Evolutionary conservation across 441 rosid genomes (phyloP).

Genomic region (Macaranga tanarius): DNA sequence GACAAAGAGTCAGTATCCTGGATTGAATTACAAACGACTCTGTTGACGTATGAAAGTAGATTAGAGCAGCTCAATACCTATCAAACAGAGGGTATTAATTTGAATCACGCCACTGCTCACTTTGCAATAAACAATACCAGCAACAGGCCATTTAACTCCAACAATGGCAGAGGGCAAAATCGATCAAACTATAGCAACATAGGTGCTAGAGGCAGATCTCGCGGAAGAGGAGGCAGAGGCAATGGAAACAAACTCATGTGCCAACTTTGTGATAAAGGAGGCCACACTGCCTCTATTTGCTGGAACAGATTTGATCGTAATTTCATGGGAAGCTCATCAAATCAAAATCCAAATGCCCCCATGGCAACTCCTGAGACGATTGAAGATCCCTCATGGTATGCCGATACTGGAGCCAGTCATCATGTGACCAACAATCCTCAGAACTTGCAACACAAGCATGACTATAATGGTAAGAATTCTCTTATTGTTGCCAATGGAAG

Average conservation of each 20-base stretch:
- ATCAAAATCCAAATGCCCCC: background rate
- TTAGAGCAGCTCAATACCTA: background rate
- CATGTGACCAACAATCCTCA: background rate
- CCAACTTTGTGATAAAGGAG: background rate
- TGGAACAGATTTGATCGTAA: background rate
- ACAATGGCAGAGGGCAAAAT: background rate
- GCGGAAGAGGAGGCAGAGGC: background rate
- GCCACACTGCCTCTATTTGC: background rate
- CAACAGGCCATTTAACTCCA: background rate
- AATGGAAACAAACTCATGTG: background rate
- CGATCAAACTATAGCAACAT: background rate
- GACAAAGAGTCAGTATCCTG: background rate
- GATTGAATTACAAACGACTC: background rate
- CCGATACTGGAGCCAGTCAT: background rate
- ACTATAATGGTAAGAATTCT: background rate
- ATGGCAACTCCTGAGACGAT: background rate
- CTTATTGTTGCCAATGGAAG: background rate
- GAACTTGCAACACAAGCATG: background rate
- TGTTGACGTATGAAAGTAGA: background rate
- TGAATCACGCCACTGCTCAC: background rate
- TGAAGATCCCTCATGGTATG: slow-evolving; percentile 1
- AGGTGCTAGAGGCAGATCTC: background rate
- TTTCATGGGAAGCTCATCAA: background rate
- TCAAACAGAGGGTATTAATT: background rate
- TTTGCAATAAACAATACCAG: background rate